Evolutionary conservation across 2,329 filamentous ascomycete species (phyloP).

Genomic region (Trichoderma gracile): DNA sequence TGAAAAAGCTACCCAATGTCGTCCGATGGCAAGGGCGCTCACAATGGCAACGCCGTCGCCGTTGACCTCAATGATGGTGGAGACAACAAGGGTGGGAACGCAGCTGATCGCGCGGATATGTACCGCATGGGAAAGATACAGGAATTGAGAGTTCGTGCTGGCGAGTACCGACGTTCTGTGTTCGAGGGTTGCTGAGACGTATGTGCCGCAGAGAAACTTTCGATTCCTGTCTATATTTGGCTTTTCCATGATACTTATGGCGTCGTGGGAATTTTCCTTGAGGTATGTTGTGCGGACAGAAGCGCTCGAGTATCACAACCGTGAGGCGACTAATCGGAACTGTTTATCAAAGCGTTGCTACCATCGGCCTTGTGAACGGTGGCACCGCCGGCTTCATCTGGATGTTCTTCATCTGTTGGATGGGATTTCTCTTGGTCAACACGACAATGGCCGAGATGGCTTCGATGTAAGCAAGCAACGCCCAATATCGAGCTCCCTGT

Average conservation of each 20-base stretch:
- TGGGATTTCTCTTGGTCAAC: slow-evolving; percentile 43
- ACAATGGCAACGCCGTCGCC: background rate
- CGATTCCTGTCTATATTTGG: slow-evolving; percentile 13
- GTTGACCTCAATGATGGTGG: background rate
- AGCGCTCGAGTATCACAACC: rapidly evolving
- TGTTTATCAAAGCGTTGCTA: background rate
- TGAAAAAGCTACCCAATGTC: background rate
- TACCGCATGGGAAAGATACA: slow-evolving; percentile 12
- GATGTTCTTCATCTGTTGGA: slow-evolving; percentile 44
- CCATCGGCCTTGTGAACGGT: slow-evolving; percentile 41
- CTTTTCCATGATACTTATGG: slow-evolving; percentile 14
- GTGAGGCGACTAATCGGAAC: background rate
- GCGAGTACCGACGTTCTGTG: too few species aligned
- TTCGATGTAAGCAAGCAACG: background rate
- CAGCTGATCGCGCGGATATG: slow-evolving; percentile 13
- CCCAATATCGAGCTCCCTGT: too few species aligned
- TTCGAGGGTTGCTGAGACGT: background rate
- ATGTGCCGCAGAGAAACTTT: slow-evolving; percentile 6
- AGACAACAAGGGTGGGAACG: background rate
- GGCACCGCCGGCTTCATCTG: slow-evolving; percentile 50
- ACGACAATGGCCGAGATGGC: slow-evolving; percentile 52
- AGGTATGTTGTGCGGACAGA: background rate
- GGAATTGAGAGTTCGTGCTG: slow-evolving; percentile 9
- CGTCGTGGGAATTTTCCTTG: slow-evolving; percentile 9
- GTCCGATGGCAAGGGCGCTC: background rate